These are phyloP conservation scores for Starmerella geochares DNA, from an alignment of 805 yeast species.

Conservation along the genomic window DNA sequence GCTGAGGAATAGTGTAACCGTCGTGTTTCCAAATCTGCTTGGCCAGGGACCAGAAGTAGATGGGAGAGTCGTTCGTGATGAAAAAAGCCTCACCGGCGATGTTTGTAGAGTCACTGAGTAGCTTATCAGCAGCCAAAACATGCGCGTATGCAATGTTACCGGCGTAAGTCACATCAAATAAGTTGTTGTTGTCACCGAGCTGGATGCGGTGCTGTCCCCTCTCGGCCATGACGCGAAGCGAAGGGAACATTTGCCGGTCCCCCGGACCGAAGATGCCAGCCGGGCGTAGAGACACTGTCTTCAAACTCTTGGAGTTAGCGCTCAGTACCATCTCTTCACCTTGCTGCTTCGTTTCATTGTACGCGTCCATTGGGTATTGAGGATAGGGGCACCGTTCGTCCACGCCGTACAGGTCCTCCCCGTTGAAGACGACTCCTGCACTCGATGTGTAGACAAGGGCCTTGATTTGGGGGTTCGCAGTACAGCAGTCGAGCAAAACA, in stretches of 20 bases:
- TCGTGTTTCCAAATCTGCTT: constrained; percentile 96
- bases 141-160: constrained; percentile 98
- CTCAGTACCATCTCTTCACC: constrained; percentile 76
- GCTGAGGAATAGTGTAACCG: constrained; percentile 64
- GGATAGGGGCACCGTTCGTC: constrained; percentile 95
- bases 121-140: constrained; percentile 75
- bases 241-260: constrained; percentile 92
- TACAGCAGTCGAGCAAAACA: constrained; percentile 57
- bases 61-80: constrained; percentile 86
- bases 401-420: constrained; percentile 83
- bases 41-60: constrained; percentile 94
- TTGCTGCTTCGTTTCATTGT: constrained; percentile 85
- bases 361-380: constrained; percentile 85
- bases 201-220: constrained; percentile 86
- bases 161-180: constrained; percentile 96
- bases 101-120: constrained; percentile 38
- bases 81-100: constrained; percentile 84
- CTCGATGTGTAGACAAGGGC: constrained; percentile 91
- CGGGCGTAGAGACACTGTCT: constrained; percentile 83
- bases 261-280: constrained; percentile 99
- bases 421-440: constrained; percentile 95
- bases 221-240: constrained; percentile 69
- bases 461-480: constrained; percentile 36
- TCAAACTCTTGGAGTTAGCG: constrained; percentile 54
- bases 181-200: constrained; percentile 84